Conservation (phyloP, 805 yeast genomes). For the Lipomyces mesembrius region DNA sequence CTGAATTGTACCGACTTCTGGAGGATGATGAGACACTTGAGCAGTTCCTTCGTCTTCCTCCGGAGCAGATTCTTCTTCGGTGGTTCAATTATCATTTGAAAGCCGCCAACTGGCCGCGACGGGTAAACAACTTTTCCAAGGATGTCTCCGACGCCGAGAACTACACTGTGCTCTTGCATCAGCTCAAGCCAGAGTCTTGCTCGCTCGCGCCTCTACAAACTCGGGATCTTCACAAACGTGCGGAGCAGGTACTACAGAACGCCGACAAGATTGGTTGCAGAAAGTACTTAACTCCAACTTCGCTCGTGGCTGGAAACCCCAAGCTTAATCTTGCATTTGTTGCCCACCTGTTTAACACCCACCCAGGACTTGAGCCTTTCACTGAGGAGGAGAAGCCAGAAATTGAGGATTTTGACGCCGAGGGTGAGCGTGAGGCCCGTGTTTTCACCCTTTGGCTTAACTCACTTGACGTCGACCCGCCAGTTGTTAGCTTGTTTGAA, state of each 20-base stretch:
- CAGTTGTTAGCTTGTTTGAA: conserved; percentile 87
- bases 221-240: conserved; percentile 72
- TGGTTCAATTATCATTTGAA: conserved; percentile 97
- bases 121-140: conserved; percentile 81
- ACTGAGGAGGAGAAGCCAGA: conserved; percentile 90
- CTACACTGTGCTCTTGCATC: conserved; percentile 86
- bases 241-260: conserved; percentile 80
- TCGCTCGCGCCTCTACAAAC: conserved; percentile 83
- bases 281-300: conserved; percentile 90
- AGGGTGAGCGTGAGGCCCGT: conserved; percentile 99
- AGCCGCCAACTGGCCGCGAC: conserved; percentile 86
- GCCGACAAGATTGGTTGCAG: conserved; percentile 93
- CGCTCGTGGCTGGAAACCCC: conserved; percentile 95
- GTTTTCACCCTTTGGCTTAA: conserved; percentile 98
- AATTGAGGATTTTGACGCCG: conserved; percentile 98
- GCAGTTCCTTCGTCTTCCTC: conserved; percentile 94
- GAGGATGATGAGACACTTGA: conserved; percentile 97
- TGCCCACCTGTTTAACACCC: conserved; percentile 93
- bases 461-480: conserved; percentile 93
- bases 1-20: conserved; percentile 89
- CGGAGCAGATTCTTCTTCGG: conserved; percentile 93
- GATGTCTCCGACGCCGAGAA: conserved; percentile 96
- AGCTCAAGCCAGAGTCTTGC: conserved; percentile 81
- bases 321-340: conserved; percentile 95
- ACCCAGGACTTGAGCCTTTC: conserved; percentile 95